Conservation (phyloP, 257 asterid genomes). For the Echium plantagineum region DNA sequence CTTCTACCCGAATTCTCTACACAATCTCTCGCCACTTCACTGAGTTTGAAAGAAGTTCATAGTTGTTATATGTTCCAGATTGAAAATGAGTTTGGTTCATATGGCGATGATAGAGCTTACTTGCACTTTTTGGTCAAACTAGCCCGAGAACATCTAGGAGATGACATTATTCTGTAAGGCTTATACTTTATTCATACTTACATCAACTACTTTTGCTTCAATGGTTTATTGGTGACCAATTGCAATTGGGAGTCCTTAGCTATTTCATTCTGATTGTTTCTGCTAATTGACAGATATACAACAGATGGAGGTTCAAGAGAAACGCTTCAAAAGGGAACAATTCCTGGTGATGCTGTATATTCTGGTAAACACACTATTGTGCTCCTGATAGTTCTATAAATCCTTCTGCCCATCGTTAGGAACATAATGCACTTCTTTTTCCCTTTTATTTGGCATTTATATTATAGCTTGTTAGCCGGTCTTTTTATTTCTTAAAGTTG, state of each 20-base stretch:
- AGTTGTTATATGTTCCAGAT: slow-evolving; percentile 33
- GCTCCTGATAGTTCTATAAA: background rate
- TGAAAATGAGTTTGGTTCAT: slow-evolving; percentile 96
- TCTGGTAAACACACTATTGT: slow-evolving; percentile 38
- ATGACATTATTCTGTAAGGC: slow-evolving; percentile 65
- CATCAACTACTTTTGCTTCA: background rate
- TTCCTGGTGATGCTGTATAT: slow-evolving; percentile 68
- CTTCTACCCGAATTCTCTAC: too few species aligned
- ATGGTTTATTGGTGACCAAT: background rate
- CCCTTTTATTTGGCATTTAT: background rate
- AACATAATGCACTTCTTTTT: background rate
- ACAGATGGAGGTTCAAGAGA: slow-evolving; percentile 90
- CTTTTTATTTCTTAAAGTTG: background rate
- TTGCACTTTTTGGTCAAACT: slow-evolving; percentile 70
- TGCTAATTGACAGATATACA: slow-evolving; percentile 58
- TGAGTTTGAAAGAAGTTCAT: background rate
- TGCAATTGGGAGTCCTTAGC: background rate
- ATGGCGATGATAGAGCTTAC: slow-evolving; percentile 80
- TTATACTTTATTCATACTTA: background rate
- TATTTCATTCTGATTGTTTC: background rate
- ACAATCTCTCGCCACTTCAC: background rate
- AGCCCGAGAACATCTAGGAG: slow-evolving; percentile 70
- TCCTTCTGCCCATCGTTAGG: background rate
- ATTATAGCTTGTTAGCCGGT: background rate
- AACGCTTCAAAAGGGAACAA: slow-evolving; percentile 76